Percentiles rank a stretch among this genome's conserved stretches.
Conservation (phyloP, 495 filamentous ascomycete genomes). For the Penicillium canescens region DNA sequence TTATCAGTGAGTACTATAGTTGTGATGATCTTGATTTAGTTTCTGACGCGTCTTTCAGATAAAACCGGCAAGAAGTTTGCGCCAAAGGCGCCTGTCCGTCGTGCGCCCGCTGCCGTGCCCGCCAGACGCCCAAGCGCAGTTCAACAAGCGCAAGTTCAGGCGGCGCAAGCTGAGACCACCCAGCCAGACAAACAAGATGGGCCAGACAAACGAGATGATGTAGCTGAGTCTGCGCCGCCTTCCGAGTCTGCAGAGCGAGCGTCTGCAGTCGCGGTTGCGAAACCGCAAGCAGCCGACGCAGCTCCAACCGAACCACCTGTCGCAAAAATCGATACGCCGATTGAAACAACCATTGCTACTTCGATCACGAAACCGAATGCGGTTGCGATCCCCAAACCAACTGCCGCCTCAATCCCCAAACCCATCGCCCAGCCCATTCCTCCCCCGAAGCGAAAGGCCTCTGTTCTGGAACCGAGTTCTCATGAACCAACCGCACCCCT, state of each 20-base stretch:
- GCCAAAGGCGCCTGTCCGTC: conserved; percentile 51
- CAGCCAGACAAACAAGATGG: background rate
- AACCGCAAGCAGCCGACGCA: conserved; percentile 10
- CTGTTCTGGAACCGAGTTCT: conserved; percentile 5
- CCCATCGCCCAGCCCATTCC: background rate
- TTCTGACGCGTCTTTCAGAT: conserved; percentile 31
- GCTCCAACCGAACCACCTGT: conserved; percentile 7
- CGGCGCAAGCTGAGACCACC: conserved; percentile 26
- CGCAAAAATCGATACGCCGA: background rate
- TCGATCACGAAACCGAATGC: background rate
- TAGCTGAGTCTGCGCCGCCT: conserved; percentile 16
- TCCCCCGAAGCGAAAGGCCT: background rate
- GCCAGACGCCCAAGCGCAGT: conserved; percentile 41
- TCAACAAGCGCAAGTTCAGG: conserved; percentile 34
- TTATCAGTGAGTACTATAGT: conserved; percentile 48
- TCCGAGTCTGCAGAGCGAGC: conserved; percentile 21
- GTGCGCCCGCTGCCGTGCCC: conserved; percentile 35
- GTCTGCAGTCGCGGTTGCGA: conserved; percentile 7
- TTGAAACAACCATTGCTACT: conserved; percentile 10
- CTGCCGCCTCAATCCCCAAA: background rate
- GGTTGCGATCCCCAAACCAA: background rate
- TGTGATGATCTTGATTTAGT: background rate
- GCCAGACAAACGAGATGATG: conserved; percentile 23
- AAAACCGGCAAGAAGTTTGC: conserved; percentile 59
- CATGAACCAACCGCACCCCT: background rate